Base-by-base conservation (phyloP, 805 yeast genomes). In the Yamadazyma scolyti region DNA sequence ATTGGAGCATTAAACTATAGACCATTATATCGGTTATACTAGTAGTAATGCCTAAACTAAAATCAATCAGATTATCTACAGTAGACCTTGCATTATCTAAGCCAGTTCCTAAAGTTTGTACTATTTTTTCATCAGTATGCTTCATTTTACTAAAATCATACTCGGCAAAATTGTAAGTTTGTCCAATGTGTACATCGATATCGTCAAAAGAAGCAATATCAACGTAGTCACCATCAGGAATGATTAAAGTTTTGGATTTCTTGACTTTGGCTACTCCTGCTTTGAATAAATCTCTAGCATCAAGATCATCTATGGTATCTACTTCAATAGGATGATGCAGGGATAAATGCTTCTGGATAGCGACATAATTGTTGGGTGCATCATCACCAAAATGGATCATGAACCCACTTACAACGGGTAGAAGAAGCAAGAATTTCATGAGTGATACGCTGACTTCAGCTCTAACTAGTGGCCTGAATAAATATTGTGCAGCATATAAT, bases 231-330 rank as follows among this genome's bases (percentile, higher is more conserved):
- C 35, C 39, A 17, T 31, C 35, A 11, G 39, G 37, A 5, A 39
- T 23, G n/a, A 47, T 36, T 10, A 46, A 15, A 2, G 49, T 35
- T 7, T 38, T 37, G 3, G 45, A 22, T 5, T 28, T 19, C 16
- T 10, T 15, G 1, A 47, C 26, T 11, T 28, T 37, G 5, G 36
- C 39, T 3, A 37, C 42, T 13, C 49, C 50, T 13, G 33, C 31
- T 12, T 34, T 37, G 15, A 35, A 10, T 7, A 47, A 25, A 11
- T 25, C 33, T 13, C 20, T 29, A 4, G 47, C 32, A 2, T 23
- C 28, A 9, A 47, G 7, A 6, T 40, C 42, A 9, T 32, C 40
- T 25, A 35, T 21, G n/a, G 31, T 12, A 5, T 21, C 32, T 4
- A 46, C 36, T 11, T 29, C 36, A 20, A 28, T n/a, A 5, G 34